Percentiles rank a stretch among this genome's conserved stretches.
These are phyloP conservation scores for Fusarium devonianum DNA, from an alignment of 2,329 filamentous ascomycete species.

Conservation along the genomic window DNA sequence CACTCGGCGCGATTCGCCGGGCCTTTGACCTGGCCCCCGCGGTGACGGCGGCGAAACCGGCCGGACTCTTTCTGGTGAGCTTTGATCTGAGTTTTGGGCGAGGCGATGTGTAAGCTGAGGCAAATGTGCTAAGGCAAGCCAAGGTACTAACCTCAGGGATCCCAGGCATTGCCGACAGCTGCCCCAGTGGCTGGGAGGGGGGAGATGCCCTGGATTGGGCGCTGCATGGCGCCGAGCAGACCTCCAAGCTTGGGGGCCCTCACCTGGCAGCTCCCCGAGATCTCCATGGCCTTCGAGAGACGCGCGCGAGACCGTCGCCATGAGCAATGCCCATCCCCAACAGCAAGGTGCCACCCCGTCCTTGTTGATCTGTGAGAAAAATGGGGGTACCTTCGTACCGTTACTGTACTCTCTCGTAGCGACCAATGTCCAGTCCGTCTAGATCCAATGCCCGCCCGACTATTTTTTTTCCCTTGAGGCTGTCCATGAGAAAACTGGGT, in stretches of 20 bases:
- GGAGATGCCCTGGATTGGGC: neutral
- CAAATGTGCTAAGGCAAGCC: too few relatives aligned
- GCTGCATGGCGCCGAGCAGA: constrained; percentile 8
- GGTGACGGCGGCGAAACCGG: constrained; percentile 27
- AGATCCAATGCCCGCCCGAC: constrained; percentile 20
- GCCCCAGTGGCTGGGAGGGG: constrained; percentile 17
- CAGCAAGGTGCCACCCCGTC: neutral
- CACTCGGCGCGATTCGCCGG: constrained; percentile 39
- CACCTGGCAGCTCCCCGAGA: constrained; percentile 3
- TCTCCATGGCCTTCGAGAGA: neutral
- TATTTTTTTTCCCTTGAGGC: constrained; percentile 31
- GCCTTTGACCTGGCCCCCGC: constrained; percentile 33
- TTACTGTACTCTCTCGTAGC: constrained; percentile 3
- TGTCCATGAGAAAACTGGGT: constrained; percentile 41
- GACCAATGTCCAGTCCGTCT: constrained; percentile 8
- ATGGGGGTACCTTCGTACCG: neutral
- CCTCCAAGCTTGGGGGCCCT: neutral
- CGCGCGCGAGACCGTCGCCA: neutral
- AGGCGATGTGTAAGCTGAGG: neutral
- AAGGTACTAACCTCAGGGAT: too few relatives aligned
- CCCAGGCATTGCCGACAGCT: too few relatives aligned
- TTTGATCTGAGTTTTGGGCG: constrained; percentile 27
- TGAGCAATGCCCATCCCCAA: constrained; percentile 13
- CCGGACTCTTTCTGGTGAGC: constrained; percentile 25
- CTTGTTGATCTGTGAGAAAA: neutral